phyloP scores from a whole-genome alignment of 495 filamentous ascomycete genomes.

The Rusavskia elegans region DNA sequence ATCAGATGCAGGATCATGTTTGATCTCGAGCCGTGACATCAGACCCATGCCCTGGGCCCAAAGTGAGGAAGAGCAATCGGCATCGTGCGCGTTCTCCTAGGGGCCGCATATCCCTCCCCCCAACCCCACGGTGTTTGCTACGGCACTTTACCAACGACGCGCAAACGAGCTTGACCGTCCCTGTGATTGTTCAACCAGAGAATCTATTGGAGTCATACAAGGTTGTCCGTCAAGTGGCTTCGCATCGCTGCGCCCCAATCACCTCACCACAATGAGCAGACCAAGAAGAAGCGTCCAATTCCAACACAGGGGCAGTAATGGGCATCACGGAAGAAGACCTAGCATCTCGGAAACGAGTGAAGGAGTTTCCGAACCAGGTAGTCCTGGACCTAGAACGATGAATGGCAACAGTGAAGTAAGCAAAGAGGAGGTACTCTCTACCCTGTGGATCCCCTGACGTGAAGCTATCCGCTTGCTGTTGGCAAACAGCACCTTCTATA shows the following conservation, averaged over 20 bases:
- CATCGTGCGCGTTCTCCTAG: too few species aligned
- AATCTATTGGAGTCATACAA: too few species aligned
- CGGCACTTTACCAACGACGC: too few species aligned
- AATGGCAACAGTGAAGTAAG: slow-evolving; percentile 30
- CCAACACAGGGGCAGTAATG: slow-evolving; percentile 42
- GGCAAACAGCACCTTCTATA: not conserved
- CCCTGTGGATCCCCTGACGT: not conserved
- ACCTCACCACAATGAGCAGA: slow-evolving; percentile 41
- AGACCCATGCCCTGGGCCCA: too few species aligned
- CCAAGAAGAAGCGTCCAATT: slow-evolving; percentile 75
- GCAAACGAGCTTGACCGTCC: too few species aligned
- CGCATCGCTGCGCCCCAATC: not conserved
- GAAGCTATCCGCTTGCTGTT: not conserved
- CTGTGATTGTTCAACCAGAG: too few species aligned
- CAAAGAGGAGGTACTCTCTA: slow-evolving; percentile 27
- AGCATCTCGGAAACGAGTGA: slow-evolving; percentile 77
- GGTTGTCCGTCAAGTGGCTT: too few species aligned
- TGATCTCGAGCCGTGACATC: too few species aligned
- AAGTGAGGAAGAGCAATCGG: too few species aligned
- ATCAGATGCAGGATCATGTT: too few species aligned
- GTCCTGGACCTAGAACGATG: slow-evolving; percentile 32
- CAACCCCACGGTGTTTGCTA: too few species aligned
- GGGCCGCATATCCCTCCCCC: too few species aligned
- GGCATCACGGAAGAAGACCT: slow-evolving; percentile 40
- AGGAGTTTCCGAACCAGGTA: slow-evolving; percentile 45